These are phyloP conservation scores for Blastomyces silverae DNA, from an alignment of 2,329 filamentous ascomycete species.

Conservation along the genomic window DNA sequence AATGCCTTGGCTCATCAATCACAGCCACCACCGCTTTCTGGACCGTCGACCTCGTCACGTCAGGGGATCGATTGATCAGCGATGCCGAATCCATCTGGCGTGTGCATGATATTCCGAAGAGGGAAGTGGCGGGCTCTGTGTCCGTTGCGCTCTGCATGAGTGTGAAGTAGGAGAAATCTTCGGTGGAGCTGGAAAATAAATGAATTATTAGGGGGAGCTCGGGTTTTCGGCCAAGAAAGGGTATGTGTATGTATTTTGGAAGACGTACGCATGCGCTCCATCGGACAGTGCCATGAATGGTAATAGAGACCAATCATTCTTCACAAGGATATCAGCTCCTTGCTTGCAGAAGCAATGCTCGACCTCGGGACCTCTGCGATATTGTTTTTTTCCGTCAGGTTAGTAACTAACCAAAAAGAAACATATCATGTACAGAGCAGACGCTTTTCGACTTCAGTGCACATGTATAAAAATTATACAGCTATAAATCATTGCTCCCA, in stretches of 20 bases:
- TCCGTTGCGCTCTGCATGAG: slow-evolving; percentile 55
- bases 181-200: slow-evolving; percentile 56
- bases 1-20: slow-evolving; percentile 79
- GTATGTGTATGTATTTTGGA: slow-evolving; percentile 22
- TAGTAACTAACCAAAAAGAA: neutral
- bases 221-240: neutral
- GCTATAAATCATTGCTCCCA: neutral
- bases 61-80: slow-evolving; percentile 69
- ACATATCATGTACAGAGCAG: neutral
- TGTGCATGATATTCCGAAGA: slow-evolving; percentile 95
- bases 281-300: slow-evolving; percentile 97
- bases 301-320: slow-evolving; percentile 84
- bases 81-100: slow-evolving; percentile 76
- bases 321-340: slow-evolving; percentile 66
- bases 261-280: slow-evolving; percentile 77
- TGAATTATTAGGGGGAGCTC: slow-evolving; percentile 6
- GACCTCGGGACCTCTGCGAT: slow-evolving; percentile 72
- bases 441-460: neutral
- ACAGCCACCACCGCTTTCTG: slow-evolving; percentile 98
- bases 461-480: neutral
- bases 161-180: slow-evolving; percentile 99
- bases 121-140: slow-evolving; percentile 58
- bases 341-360: slow-evolving; percentile 84
- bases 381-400: slow-evolving; percentile 4
- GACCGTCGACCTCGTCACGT: slow-evolving; percentile 94